Conservation (phyloP, 2,329 filamentous ascomycete species). For the Fusarium torreyae region DNA sequence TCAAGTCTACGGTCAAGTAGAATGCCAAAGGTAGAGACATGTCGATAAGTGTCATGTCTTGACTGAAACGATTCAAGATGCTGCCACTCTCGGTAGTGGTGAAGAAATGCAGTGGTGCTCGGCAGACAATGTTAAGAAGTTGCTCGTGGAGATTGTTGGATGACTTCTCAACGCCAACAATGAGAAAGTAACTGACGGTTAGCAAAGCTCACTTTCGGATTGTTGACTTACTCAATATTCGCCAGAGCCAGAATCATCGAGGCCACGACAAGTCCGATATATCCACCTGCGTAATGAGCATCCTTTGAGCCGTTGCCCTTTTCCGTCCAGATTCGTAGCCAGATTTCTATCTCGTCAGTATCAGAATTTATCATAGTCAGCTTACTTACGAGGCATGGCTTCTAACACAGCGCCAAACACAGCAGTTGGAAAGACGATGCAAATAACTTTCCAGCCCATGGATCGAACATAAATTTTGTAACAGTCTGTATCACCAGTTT, state of each 20-base stretch:
- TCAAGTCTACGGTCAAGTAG: slow-evolving; percentile 49
- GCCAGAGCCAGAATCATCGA: slow-evolving; percentile 31
- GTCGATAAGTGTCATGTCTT: slow-evolving; percentile 62
- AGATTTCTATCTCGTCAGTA: slow-evolving; percentile 43
- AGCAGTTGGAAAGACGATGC: slow-evolving; percentile 30
- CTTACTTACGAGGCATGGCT: slow-evolving; percentile 48
- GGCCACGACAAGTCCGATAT: slow-evolving; percentile 42
- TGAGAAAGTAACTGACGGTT: slow-evolving; percentile 44
- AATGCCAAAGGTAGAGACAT: slow-evolving; percentile 56
- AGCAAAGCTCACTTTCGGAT: background rate
- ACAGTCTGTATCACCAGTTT: slow-evolving; percentile 50
- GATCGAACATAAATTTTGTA: slow-evolving; percentile 51
- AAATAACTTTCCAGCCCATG: slow-evolving; percentile 44
- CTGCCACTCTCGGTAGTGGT: slow-evolving; percentile 58
- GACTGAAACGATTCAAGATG: slow-evolving; percentile 61
- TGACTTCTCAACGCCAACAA: slow-evolving; percentile 44
- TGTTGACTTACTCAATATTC: slow-evolving; percentile 22
- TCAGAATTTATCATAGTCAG: rapidly evolving
- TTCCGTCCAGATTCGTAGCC: slow-evolving; percentile 50
- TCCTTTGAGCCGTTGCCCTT: slow-evolving; percentile 40
- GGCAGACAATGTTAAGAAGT: slow-evolving; percentile 42
- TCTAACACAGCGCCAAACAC: slow-evolving; percentile 31
- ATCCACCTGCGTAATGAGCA: slow-evolving; percentile 44
- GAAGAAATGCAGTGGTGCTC: slow-evolving; percentile 59
- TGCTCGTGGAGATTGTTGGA: slow-evolving; percentile 44